Evolutionary conservation across 2,329 filamentous ascomycete species (phyloP).

Genomic region (Chalaropsis thielavioides): DNA sequence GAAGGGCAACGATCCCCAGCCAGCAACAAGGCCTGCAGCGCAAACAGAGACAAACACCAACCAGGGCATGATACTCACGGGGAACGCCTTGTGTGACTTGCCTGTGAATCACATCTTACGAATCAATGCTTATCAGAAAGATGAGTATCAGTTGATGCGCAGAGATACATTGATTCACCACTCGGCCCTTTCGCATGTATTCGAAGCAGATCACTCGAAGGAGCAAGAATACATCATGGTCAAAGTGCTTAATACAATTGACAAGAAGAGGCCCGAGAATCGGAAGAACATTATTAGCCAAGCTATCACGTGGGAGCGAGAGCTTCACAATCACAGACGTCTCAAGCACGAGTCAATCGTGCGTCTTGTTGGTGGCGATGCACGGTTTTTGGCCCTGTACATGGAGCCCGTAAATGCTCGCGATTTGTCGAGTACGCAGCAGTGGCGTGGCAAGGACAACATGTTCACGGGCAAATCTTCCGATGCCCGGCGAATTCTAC

Average conservation of each 20-base stretch:
- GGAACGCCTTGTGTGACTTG: neutral
- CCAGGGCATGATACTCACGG: neutral
- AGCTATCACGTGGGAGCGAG: conserved; percentile 45
- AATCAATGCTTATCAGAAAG: neutral
- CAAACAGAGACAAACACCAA: neutral
- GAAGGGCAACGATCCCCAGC: neutral
- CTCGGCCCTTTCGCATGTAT: conserved; percentile 5
- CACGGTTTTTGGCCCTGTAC: conserved; percentile 44
- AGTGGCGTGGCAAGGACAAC: conserved; percentile 38
- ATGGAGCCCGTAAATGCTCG: conserved; percentile 47
- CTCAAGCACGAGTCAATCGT: conserved; percentile 44
- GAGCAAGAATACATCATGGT: conserved; percentile 7
- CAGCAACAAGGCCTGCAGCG: neutral
- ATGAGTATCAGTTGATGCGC: conserved; percentile 5
- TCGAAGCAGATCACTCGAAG: neutral
- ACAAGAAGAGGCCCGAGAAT: neutral
- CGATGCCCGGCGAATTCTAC: conserved; percentile 39
- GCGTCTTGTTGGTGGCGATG: conserved; percentile 43
- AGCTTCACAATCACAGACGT: conserved; percentile 41
- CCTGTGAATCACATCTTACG: neutral
- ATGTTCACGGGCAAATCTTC: conserved; percentile 35
- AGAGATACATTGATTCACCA: conserved; percentile 1
- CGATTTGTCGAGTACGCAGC: conserved; percentile 35
- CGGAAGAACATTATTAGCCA: conserved; percentile 32
- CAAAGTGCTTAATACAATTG: conserved; percentile 5